Evolutionary conservation across 768 basidiomycete genomes (phyloP), one percentile per base, ranked within the genome.

Genomic region (Hericium coralloides): DNA sequence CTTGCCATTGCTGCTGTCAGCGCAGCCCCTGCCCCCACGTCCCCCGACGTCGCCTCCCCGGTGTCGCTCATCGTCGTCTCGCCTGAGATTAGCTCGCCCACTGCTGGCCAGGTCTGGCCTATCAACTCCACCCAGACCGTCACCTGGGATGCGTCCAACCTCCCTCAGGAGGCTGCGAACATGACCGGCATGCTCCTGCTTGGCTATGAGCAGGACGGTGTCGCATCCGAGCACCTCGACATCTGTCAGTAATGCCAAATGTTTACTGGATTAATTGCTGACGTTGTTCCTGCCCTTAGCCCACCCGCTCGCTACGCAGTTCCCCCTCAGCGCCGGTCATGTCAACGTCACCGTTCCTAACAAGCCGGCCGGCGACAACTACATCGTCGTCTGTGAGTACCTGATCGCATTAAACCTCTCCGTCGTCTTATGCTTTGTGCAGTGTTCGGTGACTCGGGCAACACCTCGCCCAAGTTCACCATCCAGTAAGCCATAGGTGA

Each of bases 301-400:
- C 15, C 63, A 75, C 60, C 79, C 79, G 12, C 70, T 81, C 12
- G 78, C 76, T 5, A 55, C 51, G 18, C 67, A 67, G 18, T 79
- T 80, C 66, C 67, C 66, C 10, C 68, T 79, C 50, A 64, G 58
- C 15, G 65, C 67, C 20, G 79, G 79, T 22, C 59, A 53, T n/a
- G 71, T 72, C 17, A 58, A 62, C n/a, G 66, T 79, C 38, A 72
- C 62, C 25, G 72, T 78, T 31, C 77, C 78, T 12, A 58, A 71
- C 38, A 67, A 75, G 15, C 18, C 68, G 12, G 43, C 66, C 12
- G 64, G 75, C 37, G 57, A 70, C 57, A 69, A 75, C 62, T 80
- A 80, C 64, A 73, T 78, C 56, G 67, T 79, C 55, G 79, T 79
- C 60, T 67, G 78, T 79, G 58, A 68, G 65, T 66, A 25, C 26